Conservation (phyloP, 208 protist species). For the Crithidia acanthocephali region DNA sequence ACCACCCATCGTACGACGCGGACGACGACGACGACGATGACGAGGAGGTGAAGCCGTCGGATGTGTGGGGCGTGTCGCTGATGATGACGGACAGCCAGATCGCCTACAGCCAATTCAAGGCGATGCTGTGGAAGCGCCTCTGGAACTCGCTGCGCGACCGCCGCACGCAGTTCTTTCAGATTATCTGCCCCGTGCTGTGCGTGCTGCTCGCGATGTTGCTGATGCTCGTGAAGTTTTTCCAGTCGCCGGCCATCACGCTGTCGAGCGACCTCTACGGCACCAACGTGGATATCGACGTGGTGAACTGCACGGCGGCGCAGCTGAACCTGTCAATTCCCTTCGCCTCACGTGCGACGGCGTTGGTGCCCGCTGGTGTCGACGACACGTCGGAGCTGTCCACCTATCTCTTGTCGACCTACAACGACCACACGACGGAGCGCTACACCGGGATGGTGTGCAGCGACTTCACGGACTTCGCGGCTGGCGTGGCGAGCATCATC, state of each 20-base stretch:
- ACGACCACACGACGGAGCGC: slow-evolving; percentile 38
- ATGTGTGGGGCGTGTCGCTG: slow-evolving; percentile 49
- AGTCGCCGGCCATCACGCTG: slow-evolving; percentile 39
- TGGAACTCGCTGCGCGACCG: slow-evolving; percentile 62
- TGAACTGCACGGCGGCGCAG: slow-evolving; percentile 25
- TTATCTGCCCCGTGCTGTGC: slow-evolving; percentile 68
- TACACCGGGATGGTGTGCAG: slow-evolving; percentile 54
- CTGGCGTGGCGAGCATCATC: slow-evolving; percentile 33
- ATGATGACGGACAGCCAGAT: slow-evolving; percentile 18
- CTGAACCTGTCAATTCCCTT: slow-evolving; percentile 39
- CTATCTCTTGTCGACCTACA: slow-evolving; percentile 49
- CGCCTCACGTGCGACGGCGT: slow-evolving; percentile 9
- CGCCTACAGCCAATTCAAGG: slow-evolving; percentile 57
- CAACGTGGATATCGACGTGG: slow-evolving; percentile 39
- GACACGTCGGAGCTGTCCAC: slow-evolving; percentile 29
- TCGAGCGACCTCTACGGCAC: slow-evolving; percentile 46
- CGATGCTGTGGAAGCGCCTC: slow-evolving; percentile 64
- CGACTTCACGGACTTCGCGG: slow-evolving; percentile 15
- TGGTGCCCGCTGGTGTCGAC: slow-evolving; percentile 17
- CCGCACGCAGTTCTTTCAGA: slow-evolving; percentile 74
- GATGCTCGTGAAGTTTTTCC: slow-evolving; percentile 50
- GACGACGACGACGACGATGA: neutral
- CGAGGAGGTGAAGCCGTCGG: slow-evolving; percentile 9
- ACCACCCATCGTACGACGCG: neutral
- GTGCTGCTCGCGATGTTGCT: slow-evolving; percentile 79